Evolutionary conservation across 2,329 filamentous ascomycete species (phyloP), one percentile per base, ranked within the genome.

Genomic region (Neopestalotiopsis clavispora): DNA sequence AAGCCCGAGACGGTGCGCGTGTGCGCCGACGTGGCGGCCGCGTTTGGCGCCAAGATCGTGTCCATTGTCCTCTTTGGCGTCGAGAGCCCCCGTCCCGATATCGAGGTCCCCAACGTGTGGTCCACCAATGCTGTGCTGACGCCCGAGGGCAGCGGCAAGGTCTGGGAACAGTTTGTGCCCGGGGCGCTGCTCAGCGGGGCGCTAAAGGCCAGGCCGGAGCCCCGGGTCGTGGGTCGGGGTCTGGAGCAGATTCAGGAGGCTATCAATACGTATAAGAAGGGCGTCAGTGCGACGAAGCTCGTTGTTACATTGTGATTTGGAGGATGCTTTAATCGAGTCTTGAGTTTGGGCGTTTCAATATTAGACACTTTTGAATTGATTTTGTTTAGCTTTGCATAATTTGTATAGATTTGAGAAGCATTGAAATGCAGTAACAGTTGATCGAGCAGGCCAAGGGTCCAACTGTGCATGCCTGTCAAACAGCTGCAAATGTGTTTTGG

Each of bases 221-320:
- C 66, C 23, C n/a, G 14, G 17, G 32, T 67, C 9, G 57, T 63
- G 13, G 59, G 59, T 13, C 6, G 38, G 23, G 45, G 59, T 12
- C 32, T 67, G 34, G 58, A 23, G 4, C 17, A 52, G 23, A 34
- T 67, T 7, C 66, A 67, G 38, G 30, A 49, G 2, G 58, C 57
- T 0, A 49, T 67, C 5, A 58, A 67, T 30, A 20, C 45, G 38
- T 62, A 34, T 10, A 71, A 69, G 61, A 71, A 70, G 32, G 71
- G 71, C 1, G 56, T 70, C 23, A 69, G 69, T 32, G 69, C 69
- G 2, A 69, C 67, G 56, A 72, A 71, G 28, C 32, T 74, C 17
- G 74, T 69, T 28, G 66, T 63, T 6, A 34, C 49, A 1, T 58
- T 70, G 32, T 72, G 34, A 45, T 30, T 12, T 14, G 32, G 13